Percentiles rank a stretch among this genome's conserved stretches.
phyloP scores from a whole-genome alignment of 306 rosid species.

The Cucumis melo region DNA sequence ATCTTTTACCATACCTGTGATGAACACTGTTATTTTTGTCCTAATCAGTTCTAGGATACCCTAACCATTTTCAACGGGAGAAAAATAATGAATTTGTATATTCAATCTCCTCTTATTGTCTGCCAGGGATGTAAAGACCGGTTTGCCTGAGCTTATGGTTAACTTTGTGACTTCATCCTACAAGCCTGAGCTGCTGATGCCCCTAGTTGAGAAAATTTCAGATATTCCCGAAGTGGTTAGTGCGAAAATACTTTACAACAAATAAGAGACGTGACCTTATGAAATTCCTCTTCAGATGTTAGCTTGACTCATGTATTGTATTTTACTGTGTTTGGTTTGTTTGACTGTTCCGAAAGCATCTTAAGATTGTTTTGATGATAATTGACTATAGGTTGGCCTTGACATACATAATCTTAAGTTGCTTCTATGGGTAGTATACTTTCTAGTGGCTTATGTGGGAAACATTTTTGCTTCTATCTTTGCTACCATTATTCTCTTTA shows the following conservation, averaged over 20 bases:
- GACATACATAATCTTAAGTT: not conserved
- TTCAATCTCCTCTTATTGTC: not conserved
- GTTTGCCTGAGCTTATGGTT: conserved; percentile 79
- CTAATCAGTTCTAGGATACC: not conserved
- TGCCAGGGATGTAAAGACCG: conserved; percentile 51
- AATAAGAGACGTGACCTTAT: not conserved
- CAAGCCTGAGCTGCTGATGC: conserved; percentile 59
- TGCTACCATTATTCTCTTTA: not conserved
- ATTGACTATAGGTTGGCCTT: not conserved
- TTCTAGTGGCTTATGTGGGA: not conserved
- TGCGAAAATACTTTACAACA: not conserved
- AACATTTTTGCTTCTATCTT: not conserved
- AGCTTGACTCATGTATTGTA: not conserved
- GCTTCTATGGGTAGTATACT: not conserved
- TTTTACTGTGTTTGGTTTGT: not conserved
- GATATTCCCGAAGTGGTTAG: conserved; percentile 87
- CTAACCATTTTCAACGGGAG: not conserved
- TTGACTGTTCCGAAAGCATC: not conserved
- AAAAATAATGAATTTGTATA: not conserved
- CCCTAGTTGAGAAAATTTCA: conserved; percentile 54
- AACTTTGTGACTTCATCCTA: conserved; percentile 89
- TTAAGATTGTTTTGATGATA: not conserved
- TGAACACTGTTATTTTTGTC: not conserved
- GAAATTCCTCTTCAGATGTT: not conserved
- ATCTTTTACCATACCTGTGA: not conserved